Conservation (phyloP, 176 grass and related monocot species). For the Pharus latifolius region DNA sequence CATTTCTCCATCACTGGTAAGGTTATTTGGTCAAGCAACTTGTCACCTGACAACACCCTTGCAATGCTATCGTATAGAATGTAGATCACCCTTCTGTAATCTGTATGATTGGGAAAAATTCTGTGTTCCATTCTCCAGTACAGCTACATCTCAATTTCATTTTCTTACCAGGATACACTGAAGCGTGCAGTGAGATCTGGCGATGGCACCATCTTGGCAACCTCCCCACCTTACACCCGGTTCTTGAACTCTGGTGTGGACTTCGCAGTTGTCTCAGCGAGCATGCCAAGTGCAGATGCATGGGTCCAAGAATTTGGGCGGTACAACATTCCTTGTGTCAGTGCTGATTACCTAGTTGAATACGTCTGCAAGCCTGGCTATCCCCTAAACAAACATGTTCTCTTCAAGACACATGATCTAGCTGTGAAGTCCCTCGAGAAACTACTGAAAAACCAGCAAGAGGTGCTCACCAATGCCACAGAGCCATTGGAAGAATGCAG, state of each 20-base stretch:
- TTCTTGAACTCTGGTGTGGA: constrained; percentile 55
- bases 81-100: not conserved
- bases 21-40: constrained; percentile 10
- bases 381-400: constrained; percentile 53
- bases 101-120: not conserved
- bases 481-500: not conserved
- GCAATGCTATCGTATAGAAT: not conserved
- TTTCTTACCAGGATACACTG: constrained; percentile 57
- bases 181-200: constrained; percentile 75
- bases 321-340: constrained; percentile 53
- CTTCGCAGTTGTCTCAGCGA: constrained; percentile 49
- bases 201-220: constrained; percentile 72
- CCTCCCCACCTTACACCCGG: constrained; percentile 70
- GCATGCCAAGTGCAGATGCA: constrained; percentile 52
- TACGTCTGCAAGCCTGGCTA: constrained; percentile 63
- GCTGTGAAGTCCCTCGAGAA: constrained; percentile 49
- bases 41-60: not conserved
- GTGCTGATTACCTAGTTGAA: constrained; percentile 66
- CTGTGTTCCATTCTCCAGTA: not conserved
- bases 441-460: constrained; percentile 38
- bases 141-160: not conserved
- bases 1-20: constrained; percentile 58
- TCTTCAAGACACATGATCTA: constrained; percentile 50
- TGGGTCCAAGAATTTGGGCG: constrained; percentile 69
- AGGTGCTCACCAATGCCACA: constrained; percentile 14